Evolutionary conservation across 78 protist genomes (phyloP).

Genomic region (Dictyostelium citrinum): DNA sequence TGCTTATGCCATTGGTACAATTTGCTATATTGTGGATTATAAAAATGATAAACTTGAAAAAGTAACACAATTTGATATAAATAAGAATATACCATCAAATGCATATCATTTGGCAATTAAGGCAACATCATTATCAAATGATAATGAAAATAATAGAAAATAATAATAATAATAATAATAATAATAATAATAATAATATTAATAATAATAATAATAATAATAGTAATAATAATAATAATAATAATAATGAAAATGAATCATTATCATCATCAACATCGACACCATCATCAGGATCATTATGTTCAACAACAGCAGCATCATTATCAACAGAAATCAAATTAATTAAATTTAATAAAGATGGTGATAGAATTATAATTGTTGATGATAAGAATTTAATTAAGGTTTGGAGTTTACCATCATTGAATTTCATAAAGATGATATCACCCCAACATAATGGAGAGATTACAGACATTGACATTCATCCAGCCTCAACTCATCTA

Average conservation of each 20-base stretch:
- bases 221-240: background rate
- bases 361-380: constrained; percentile 15
- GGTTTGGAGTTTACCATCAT: constrained; percentile 5
- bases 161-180: background rate
- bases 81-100: background rate
- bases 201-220: background rate
- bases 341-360: background rate
- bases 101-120: background rate
- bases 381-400: constrained; percentile 1
- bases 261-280: background rate
- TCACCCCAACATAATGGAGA: background rate
- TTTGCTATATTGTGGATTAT: background rate
- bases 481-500: constrained; percentile 5
- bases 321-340: background rate
- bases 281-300: background rate
- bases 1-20: background rate
- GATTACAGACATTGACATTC: constrained; percentile 10
- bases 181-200: background rate
- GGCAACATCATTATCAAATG: background rate
- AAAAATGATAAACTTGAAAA: background rate
- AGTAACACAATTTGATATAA: background rate
- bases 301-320: background rate
- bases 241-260: background rate
- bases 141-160: background rate
- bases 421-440: background rate